Evolutionary conservation across 2,329 filamentous ascomycete genomes (phyloP), one percentile per base, ranked within the genome.

Genomic region (Aspergillus aculeatus): DNA sequence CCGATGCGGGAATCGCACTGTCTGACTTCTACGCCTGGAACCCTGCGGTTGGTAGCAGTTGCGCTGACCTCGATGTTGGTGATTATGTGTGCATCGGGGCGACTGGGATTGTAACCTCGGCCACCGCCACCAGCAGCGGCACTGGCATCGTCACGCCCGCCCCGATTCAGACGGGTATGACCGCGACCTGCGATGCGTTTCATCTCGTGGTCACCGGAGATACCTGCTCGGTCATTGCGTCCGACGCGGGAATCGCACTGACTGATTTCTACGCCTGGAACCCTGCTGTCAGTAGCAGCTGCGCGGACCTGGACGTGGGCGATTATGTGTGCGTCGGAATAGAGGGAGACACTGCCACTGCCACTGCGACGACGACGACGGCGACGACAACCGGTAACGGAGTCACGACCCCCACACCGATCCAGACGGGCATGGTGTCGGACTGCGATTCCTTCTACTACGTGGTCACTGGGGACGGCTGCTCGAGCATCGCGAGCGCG

Each of bases 361-460:
- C 23, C 32, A 12, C 12, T 35, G 38, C 54, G 12, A 56, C 44
- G 11, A 56, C 54, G n/a, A 7, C 52, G 5, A 12, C 41, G 21
- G 6, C 14, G 3, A 58, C 51, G 10, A 52, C 51, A 44, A 57
- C 32, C 14, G 35, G 48, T 4, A 52, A 44, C 2, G 38, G n/a
- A 5, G 50, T 50, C 16, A 57, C 58, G n/a, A 48, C 56, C 5
- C 49, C 56, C 29, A 26, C 58, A n/a, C 66, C 66, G 2, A 66
- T 58, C 23, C 62, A 66, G 19, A 44, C 55, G 7, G 63, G 66
- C 1, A 59, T 65, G 12, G 49, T 54, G 31, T 48, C 32, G 7
- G 54, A 59, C 57, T 66, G 64, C 54, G 47, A 47, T 3, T 56
- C 55, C 19, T 67, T 63, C 56, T 65, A 68, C 47, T 26, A 64